Evolutionary conservation across 1,284 basidiomycete species (phyloP).

Genomic region (Ustilago sp.): DNA sequence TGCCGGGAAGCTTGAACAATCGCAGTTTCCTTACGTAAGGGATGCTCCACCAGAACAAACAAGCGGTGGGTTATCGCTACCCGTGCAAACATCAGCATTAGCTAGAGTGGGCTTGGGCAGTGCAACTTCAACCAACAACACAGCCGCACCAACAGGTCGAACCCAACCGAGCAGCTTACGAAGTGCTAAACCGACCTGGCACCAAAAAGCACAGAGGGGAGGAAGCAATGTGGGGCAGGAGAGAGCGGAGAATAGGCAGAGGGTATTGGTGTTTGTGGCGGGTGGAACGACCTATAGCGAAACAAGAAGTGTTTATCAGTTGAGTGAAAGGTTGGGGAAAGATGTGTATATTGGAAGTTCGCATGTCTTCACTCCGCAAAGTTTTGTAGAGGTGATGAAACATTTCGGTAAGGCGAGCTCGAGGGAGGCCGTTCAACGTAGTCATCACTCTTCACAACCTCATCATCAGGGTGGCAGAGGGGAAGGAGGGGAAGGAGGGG

Average conservation of each 20-base stretch:
- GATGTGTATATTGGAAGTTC: constrained; percentile 95
- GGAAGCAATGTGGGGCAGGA: constrained; percentile 32
- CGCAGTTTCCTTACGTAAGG: constrained; percentile 88
- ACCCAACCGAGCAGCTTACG: constrained; percentile 50
- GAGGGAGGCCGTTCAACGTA: constrained; percentile 20
- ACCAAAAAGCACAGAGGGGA: constrained; percentile 48
- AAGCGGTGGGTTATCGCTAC: constrained; percentile 11
- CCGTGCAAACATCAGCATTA: constrained; percentile 42
- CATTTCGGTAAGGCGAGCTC: constrained; percentile 59
- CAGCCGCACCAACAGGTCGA: constrained; percentile 6
- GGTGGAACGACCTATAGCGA: constrained; percentile 98
- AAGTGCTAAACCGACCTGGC: constrained; percentile 63
- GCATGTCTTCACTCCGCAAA: constrained; percentile 83
- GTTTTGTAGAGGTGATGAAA: constrained; percentile 87
- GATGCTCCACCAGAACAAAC: constrained; percentile 78
- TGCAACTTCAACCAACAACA: not conserved
- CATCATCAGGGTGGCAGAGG: constrained; percentile 2
- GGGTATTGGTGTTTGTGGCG: constrained; percentile 90
- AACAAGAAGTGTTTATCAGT: constrained; percentile 85
- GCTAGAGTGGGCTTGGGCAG: constrained; percentile 41
- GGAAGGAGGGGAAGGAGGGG: not conserved
- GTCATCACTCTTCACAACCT: constrained; percentile 8
- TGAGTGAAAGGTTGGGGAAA: constrained; percentile 80
- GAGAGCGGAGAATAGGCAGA: constrained; percentile 76
- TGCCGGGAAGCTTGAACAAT: constrained; percentile 80